Conservation (phyloP, 306 rosid genomes). For the Adenanthera pavonina region DNA sequence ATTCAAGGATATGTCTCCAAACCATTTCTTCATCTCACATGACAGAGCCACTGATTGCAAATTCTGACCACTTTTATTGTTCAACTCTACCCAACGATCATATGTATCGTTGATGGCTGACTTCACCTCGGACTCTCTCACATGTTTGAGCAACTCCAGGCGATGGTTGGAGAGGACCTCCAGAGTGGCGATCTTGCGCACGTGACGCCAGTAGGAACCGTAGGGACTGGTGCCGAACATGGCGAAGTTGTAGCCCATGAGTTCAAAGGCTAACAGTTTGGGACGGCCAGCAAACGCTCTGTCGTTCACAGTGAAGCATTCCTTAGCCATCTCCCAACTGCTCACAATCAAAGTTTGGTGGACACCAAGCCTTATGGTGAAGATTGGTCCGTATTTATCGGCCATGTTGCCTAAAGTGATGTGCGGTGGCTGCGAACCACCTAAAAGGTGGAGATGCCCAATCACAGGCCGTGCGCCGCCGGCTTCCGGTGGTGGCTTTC, state of each 20-base stretch:
- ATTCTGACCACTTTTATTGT: neutral
- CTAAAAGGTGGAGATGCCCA: constrained; percentile 43
- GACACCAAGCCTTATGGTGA: neutral
- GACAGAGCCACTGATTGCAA: neutral
- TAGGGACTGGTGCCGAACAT: constrained; percentile 45
- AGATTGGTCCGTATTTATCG: constrained; percentile 30
- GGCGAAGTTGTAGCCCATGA: constrained; percentile 32
- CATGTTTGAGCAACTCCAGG: constrained; percentile 28
- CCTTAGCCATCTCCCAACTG: constrained; percentile 35
- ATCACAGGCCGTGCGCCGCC: constrained; percentile 40
- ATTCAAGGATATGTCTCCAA: constrained; percentile 30
- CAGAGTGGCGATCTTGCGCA: constrained; percentile 39
- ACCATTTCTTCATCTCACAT: constrained; percentile 48
- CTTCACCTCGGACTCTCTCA: constrained; percentile 34
- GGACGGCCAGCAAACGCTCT: constrained; percentile 24
- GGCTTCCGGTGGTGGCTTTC: constrained; percentile 10
- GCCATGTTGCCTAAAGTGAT: constrained; percentile 17
- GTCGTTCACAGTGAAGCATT: constrained; percentile 19
- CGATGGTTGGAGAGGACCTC: constrained; percentile 41
- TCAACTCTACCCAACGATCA: neutral
- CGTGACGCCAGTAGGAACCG: constrained; percentile 50
- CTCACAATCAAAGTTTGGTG: constrained; percentile 28
- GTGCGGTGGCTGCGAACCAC: constrained; percentile 20
- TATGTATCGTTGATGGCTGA: constrained; percentile 34
- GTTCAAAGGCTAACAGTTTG: neutral